phyloP scores from a whole-genome alignment of 441 rosid species.

The Populus hybrid region DNA sequence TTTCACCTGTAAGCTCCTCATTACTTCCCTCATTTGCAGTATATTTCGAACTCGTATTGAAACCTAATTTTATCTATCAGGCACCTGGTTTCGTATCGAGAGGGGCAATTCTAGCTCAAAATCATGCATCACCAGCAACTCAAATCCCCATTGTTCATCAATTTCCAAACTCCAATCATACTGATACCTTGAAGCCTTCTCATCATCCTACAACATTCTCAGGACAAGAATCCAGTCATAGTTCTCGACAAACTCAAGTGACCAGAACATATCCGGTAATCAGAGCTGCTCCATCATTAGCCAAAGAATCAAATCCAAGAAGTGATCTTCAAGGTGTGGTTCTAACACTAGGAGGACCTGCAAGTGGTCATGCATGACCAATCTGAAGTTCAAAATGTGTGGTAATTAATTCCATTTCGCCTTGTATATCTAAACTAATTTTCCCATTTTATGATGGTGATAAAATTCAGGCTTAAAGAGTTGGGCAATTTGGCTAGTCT shows the following conservation, averaged over 20 bases:
- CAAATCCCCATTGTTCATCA: slow-evolving; percentile 19
- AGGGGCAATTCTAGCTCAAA: slow-evolving; percentile 29
- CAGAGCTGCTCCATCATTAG: slow-evolving; percentile 23
- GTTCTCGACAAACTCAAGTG: slow-evolving; percentile 23
- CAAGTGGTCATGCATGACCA: slow-evolving; percentile 28
- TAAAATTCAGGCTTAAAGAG: not conserved
- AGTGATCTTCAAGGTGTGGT: slow-evolving; percentile 66
- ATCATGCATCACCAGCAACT: slow-evolving; percentile 21
- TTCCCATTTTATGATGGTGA: slow-evolving; percentile 1
- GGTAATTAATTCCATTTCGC: not conserved
- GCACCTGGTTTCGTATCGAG: slow-evolving; percentile 32
- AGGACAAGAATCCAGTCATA: not conserved
- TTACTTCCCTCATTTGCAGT: not conserved
- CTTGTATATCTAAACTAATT: not conserved
- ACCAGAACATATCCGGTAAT: slow-evolving; percentile 19
- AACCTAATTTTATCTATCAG: slow-evolving; percentile 20
- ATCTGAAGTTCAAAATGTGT: not conserved
- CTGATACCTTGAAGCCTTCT: no score
- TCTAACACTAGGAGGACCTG: slow-evolving; percentile 68
- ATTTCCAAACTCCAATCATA: no score
- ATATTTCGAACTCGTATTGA: not conserved
- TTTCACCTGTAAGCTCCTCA: slow-evolving; percentile 50
- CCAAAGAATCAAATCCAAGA: slow-evolving; percentile 37
- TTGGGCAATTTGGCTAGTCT: slow-evolving; percentile 2
- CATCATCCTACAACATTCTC: no score